Base-by-base conservation (phyloP, 768 basidiomycete genomes). In the Mycena kentingensis region DNA sequence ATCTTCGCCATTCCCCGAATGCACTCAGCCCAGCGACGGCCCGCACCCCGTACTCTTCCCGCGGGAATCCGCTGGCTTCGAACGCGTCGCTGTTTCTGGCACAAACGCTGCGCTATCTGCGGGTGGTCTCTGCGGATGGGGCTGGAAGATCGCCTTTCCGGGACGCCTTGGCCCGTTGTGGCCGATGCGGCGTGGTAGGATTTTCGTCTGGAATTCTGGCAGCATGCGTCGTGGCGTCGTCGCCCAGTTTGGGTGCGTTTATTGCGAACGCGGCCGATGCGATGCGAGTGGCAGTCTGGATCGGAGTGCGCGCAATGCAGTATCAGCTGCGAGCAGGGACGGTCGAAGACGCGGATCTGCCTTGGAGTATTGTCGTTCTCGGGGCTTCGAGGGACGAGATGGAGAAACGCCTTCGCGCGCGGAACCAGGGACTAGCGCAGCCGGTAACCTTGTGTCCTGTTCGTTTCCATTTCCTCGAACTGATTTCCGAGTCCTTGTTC, bases 81-180 rank as follows among this genome's bases (percentile, higher is more conserved):
- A 75, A 76, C 36, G 66, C 75, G 1, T 69, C 67, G 15, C 72
- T 85, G 34, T 74, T 84, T 47, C 68, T 85, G 4, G 55, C 74
- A 16, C 84, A 87, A 65, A 46, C 67, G 7, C 70, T 85, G 45
- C 77, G 76, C 13, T 85, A 83, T 57, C 76, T 85, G 38, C 66
- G 71, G 18, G 75, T 75, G 54, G 64, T 72, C 16, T 72, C 73
- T 45, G 27, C 44, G 22, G 41, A 46, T 5, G 47, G 41, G n/a
- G 39, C 45, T 18, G 32, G 53, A 4, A 49, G 46, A 22, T 57
- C 53, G n/a, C 53, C 63, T 12, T 70, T 73, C 48, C 44, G 50
- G 5, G 63, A 71, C 26, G 41, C 64, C 27, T 59, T 58, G 31
- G 51, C 66, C 13, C 60, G 75, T 38, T 56, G 51, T 2, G 32